Evolutionary conservation across 805 yeast genomes (phyloP).

Genomic region (Hanseniaspora mollemarum): DNA sequence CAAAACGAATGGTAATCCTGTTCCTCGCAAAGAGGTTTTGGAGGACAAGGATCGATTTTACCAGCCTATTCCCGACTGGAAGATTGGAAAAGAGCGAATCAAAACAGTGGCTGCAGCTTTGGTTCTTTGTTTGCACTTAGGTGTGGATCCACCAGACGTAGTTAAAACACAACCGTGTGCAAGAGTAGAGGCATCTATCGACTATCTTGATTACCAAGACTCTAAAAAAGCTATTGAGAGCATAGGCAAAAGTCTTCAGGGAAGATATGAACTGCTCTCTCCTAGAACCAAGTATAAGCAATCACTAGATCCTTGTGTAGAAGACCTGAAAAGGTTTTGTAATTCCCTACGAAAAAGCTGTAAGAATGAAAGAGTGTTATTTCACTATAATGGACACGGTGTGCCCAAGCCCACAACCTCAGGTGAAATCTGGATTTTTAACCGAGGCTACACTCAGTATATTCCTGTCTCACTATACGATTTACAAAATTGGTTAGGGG

Average conservation of each 20-base stretch:
- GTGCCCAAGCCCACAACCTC: constrained; percentile 94
- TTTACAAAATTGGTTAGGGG: constrained; percentile 93
- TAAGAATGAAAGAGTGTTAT: constrained; percentile 81
- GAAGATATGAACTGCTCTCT: constrained; percentile 81
- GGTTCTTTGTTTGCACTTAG: constrained; percentile 78
- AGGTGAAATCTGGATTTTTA: constrained; percentile 98
- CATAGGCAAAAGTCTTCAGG: constrained; percentile 76
- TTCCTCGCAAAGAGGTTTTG: constrained; percentile 41
- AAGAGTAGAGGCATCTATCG: constrained; percentile 82
- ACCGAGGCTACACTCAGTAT: constrained; percentile 92
- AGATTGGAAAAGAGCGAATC: constrained; percentile 76
- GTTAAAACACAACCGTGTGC: constrained; percentile 90
- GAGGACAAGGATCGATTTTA: constrained; percentile 38
- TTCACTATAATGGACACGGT: constrained; percentile 97
- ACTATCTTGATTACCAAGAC: constrained; percentile 70
- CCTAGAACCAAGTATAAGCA: constrained; percentile 82
- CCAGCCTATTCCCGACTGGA: constrained; percentile 81
- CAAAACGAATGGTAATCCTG: constrained; percentile 77
- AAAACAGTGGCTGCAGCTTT: constrained; percentile 89
- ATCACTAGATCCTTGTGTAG: constrained; percentile 87
- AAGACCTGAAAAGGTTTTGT: constrained; percentile 85
- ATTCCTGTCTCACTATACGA: constrained; percentile 94
- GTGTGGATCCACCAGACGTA: constrained; percentile 96
- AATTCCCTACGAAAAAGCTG: constrained; percentile 80
- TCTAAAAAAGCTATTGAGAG: constrained; percentile 83